Evolutionary conservation across 2,329 filamentous ascomycete genomes (phyloP), one percentile per base, ranked within the genome.

Genomic region (Hymenoscyphus linearis): DNA sequence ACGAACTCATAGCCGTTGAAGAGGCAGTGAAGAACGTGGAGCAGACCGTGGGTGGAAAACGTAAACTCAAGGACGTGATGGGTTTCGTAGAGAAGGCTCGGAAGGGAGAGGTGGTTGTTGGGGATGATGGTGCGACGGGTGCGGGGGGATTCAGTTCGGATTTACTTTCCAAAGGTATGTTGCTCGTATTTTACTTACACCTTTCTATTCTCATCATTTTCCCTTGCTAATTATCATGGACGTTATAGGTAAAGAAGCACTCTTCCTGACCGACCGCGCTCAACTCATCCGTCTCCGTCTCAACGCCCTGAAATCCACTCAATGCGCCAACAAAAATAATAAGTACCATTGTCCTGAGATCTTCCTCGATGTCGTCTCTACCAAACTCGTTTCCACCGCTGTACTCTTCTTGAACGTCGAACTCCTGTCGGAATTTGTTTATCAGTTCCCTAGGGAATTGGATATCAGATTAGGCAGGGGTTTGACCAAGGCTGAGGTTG

Each of bases 331-430:
- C 67, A 82, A 88, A 67, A 88, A 88, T 71, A 96, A 96, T 79
- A 97, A 97, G 78, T 97, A 98, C 77, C 86, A 95, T 77, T 99
- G 95, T 72, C 95, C 95, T 0, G 95, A 99, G 74, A 85, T 99
- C 16, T 99, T 99, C 79, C 85, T 99, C n/a, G 93, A 99, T 71
- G 92, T 96, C 2, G 95, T 96, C 1, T 93, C 95, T 1, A 91
- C 93, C 68, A 98, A 98, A 76, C 84, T 99, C 55, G 96, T 93
- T 2, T 89, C 91, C 1, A 99, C 95, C 0, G 93, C 95, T 2
- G 95, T 99, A 9, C 85, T 99, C 0, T 99, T 99, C 80, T 83
- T 99, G 34, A 97, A 99, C 71, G 95, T 98, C 12, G 96, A 99
- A 77, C 83, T 99, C 22, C 84, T 99, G 18, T 93, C 90, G 1